Percentiles rank a stretch among this genome's conserved stretches.
These are phyloP conservation scores for Camelina hispida DNA, from an alignment of 345 rosid species.

Conservation along the genomic window DNA sequence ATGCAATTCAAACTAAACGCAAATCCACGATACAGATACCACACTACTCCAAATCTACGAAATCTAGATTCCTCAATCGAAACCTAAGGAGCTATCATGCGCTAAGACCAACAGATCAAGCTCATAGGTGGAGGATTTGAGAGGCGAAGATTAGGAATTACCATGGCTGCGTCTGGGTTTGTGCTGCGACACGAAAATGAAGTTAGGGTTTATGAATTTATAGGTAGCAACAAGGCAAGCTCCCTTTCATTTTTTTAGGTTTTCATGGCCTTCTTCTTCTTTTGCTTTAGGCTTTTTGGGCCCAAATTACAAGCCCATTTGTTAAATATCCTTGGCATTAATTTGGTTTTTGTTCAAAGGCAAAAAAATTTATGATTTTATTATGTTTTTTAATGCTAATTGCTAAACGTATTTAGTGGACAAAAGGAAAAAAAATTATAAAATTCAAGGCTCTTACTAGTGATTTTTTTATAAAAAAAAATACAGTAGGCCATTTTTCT, in stretches of 20 bases:
- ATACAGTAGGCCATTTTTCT: too few relatives aligned
- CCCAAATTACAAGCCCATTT: slow-evolving; percentile 7
- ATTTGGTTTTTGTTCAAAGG: too few relatives aligned
- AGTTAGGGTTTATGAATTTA: slow-evolving; percentile 4
- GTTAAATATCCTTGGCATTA: not conserved
- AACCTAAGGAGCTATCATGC: not conserved
- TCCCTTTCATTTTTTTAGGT: not conserved
- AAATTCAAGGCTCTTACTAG: too few relatives aligned
- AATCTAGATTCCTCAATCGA: not conserved
- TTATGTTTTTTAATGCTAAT: too few relatives aligned
- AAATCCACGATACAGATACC: not conserved
- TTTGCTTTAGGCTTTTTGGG: not conserved
- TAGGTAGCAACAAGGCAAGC: not conserved
- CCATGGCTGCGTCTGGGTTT: slow-evolving; percentile 5
- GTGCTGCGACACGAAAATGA: not conserved
- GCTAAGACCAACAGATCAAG: not conserved
- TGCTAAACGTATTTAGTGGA: too few relatives aligned
- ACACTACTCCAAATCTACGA: not conserved
- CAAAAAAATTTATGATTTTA: too few relatives aligned
- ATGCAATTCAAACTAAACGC: not conserved
- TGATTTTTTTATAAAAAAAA: too few relatives aligned
- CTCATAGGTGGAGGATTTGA: not conserved
- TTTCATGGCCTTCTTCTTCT: not conserved
- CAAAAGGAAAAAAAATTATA: too few relatives aligned
- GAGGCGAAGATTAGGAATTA: not conserved